Base-by-base conservation (phyloP, 2,329 filamentous ascomycete genomes). In the Penicillium italicum region DNA sequence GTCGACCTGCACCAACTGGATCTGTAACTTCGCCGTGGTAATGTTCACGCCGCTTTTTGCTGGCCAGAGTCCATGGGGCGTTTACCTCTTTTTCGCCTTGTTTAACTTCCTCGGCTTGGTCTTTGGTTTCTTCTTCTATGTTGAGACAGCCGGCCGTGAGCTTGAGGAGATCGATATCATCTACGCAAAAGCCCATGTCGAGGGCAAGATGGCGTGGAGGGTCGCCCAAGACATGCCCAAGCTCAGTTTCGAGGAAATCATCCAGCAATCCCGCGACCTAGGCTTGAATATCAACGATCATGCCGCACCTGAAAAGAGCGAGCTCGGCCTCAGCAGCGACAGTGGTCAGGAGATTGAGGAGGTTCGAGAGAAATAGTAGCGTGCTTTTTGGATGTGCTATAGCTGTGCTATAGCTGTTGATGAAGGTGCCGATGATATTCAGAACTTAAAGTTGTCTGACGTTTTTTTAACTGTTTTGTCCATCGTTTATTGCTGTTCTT, bases 1-100 rank as follows among this genome's bases (percentile, higher is more conserved):
- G 4, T 79, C 77, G 0, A 81, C 79, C 4, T 77, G 75, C 62
- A 74, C 74, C 48, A 82, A 82, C 71, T 82, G 80, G 79, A 68
- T 80, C 5, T 80, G 76, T 69, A 81, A 81, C 69, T 82, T 81
- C 61, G 78, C 77, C 16, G 71, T 76, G 12, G 74, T 82, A 56
- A 82, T 82, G 71, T 77, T 75, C 56, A 76, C 74, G 0, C 73
- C 73, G 1, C 63, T 75, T 18, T 74, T 75, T 65, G 62, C 73
- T 5, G 45, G 50, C 20, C 53, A 62, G 26, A 72, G 68, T 18
- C 36, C 58, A 2, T 76, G 74, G 74, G 72, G 72, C 45, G 65
- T 72, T 9, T 76, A 76, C 59, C 69, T 76, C 45, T 75, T 76
- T 66, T 76, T 76, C 50, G 71, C 69, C 8, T 51, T 65, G 12